These are phyloP conservation scores for Penicillium sp. DNA, from an alignment of 2,329 filamentous ascomycete species.

Conservation along the genomic window DNA sequence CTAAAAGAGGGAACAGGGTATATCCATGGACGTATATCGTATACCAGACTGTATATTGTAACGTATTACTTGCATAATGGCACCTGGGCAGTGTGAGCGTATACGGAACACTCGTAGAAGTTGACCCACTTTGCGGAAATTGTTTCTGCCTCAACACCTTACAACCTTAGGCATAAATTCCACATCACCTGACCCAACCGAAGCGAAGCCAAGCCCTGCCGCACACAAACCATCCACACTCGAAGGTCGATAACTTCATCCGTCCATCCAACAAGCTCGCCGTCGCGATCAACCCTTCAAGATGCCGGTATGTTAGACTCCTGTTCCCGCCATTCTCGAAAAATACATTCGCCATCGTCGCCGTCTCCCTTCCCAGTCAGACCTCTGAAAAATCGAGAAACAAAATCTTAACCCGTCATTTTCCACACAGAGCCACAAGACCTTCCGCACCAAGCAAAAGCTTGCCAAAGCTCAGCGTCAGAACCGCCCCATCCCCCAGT, in stretches of 20 bases:
- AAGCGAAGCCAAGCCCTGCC: conserved; percentile 38
- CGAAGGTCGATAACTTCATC: conserved; percentile 31
- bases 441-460: conserved; percentile 99
- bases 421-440: conserved; percentile 80
- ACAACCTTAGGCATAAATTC: conserved; percentile 13
- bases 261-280: conserved; percentile 32
- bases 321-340: background rate
- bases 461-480: conserved; percentile 99
- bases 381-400: background rate
- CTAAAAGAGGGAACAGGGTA: too few relatives aligned
- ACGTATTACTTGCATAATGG: background rate
- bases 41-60: background rate
- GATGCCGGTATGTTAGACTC: conserved; percentile 45
- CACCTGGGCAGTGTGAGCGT: background rate
- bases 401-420: conserved; percentile 11
- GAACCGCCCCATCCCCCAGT: conserved; percentile 99
- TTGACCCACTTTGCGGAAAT: background rate
- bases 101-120: background rate
- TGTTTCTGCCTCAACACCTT: conserved; percentile 6
- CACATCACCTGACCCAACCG: conserved; percentile 29
- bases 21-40: background rate
- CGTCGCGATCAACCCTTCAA: conserved; percentile 41
- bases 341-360: conserved; percentile 4
- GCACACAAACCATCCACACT: conserved; percentile 34
- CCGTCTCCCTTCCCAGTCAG: conserved; percentile 1